Percentiles rank a stretch among this genome's conserved stretches.
Conservation (phyloP, 129 eudicot species). For the Deinandra increscens region DNA sequence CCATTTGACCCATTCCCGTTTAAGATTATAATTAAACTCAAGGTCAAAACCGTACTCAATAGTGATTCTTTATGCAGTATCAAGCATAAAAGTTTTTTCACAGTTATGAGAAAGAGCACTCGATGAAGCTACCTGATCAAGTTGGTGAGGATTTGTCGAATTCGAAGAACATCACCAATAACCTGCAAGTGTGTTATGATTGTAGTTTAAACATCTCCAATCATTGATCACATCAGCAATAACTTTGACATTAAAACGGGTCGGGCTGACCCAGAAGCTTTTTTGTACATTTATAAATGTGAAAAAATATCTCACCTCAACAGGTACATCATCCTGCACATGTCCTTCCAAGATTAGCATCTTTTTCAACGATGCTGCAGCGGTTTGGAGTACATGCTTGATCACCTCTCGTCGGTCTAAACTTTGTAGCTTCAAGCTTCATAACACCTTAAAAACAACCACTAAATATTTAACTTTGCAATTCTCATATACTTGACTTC, state of each 20-base stretch:
- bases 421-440: constrained; percentile 94
- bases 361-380: constrained; percentile 85
- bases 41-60: neutral
- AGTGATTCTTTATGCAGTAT: neutral
- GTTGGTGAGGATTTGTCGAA: constrained; percentile 94
- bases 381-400: constrained; percentile 92
- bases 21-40: neutral
- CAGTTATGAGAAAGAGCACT: neutral
- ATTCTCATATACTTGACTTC: neutral
- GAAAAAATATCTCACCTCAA: constrained; percentile 52
- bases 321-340: constrained; percentile 69
- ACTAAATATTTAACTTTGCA: neutral
- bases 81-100: neutral
- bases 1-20: neutral
- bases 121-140: constrained; percentile 64
- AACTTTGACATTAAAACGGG: no score
- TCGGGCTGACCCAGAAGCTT: neutral
- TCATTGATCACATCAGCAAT: neutral
- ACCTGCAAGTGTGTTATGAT: constrained; percentile 49
- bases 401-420: constrained; percentile 97
- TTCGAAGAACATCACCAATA: constrained; percentile 86
- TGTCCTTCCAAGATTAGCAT: constrained; percentile 81
- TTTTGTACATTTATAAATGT: neutral
- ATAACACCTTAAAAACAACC: constrained; percentile 63
- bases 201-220: neutral